These are phyloP conservation scores for Pestalotiopsis sp. DNA, from an alignment of 2,329 filamentous ascomycete genomes.

Conservation along the genomic window DNA sequence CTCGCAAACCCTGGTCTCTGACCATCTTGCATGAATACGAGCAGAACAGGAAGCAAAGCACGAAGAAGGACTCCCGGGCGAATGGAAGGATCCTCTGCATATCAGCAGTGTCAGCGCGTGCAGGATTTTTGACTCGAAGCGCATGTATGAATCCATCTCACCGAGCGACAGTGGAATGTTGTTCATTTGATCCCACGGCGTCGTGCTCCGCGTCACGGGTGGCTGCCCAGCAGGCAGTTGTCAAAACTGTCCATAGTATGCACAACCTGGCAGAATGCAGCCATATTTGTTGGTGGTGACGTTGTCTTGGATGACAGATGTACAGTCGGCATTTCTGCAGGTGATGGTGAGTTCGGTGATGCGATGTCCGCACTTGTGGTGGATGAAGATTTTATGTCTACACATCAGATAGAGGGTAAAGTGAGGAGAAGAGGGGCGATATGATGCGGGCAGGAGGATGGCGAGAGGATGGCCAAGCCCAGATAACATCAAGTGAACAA, in stretches of 20 bases:
- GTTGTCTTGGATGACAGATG: not conserved
- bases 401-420: slow-evolving; percentile 1
- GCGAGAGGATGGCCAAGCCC: not conserved
- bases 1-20: no score
- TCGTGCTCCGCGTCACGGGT: not conserved
- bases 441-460: not conserved
- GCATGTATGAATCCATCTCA: no score
- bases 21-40: no score
- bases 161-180: no score
- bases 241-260: slow-evolving; percentile 12
- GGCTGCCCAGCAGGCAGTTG: not conserved
- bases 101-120: no score
- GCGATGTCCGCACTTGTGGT: slow-evolving; percentile 9
- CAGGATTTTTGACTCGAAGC: no score
- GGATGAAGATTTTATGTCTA: slow-evolving; percentile 9
- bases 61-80: no score
- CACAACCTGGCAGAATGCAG: slow-evolving; percentile 10
- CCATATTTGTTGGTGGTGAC: slow-evolving; percentile 13
- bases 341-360: slow-evolving; percentile 9
- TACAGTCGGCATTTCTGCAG: slow-evolving; percentile 6
- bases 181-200: not conserved
- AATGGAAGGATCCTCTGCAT: no score
- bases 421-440: not conserved
- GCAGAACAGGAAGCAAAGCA: no score
- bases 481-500: not conserved